Evolutionary conservation across 257 asterid species (phyloP).

Genomic region (Plantago elongata): DNA sequence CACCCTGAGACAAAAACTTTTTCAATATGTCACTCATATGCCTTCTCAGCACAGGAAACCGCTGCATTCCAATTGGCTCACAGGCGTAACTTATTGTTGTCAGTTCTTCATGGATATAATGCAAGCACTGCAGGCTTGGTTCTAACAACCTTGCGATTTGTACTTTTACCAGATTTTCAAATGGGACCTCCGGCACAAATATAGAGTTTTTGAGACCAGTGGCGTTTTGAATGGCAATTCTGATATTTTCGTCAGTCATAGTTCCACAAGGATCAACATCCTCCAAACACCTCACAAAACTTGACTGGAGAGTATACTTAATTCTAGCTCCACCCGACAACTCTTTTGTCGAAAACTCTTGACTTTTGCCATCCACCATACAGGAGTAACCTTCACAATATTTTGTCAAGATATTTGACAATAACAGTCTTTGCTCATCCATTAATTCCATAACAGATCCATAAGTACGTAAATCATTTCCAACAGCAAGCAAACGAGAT

Average conservation of each 20-base stretch:
- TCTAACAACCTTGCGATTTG: constrained; percentile 53
- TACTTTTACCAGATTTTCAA: constrained; percentile 53
- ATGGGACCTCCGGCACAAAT: constrained; percentile 62
- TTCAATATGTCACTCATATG: constrained; percentile 50
- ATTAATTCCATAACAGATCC: constrained; percentile 56
- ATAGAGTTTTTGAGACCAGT: constrained; percentile 52
- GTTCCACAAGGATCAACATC: constrained; percentile 62
- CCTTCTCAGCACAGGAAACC: constrained; percentile 51
- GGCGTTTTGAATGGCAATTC: constrained; percentile 60
- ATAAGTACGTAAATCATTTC: constrained; percentile 52
- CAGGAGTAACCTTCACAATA: constrained; percentile 57
- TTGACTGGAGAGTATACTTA: constrained; percentile 53
- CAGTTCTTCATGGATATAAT: constrained; percentile 47
- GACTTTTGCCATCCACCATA: constrained; percentile 58
- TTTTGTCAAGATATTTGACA: constrained; percentile 53
- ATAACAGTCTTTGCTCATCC: constrained; percentile 54
- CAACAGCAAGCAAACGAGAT: constrained; percentile 36
- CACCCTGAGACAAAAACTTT: constrained; percentile 46
- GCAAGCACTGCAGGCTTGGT: constrained; percentile 56
- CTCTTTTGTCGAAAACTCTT: constrained; percentile 54
- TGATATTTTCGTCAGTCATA: constrained; percentile 52
- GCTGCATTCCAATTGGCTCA: constrained; percentile 36
- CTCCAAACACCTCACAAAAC: constrained; percentile 59
- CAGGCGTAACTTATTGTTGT: constrained; percentile 27
- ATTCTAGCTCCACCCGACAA: constrained; percentile 67